A percentile compares a stretch with the other conserved stretches of the same genome.
Evolutionary conservation across 1,284 basidiomycete species (phyloP).

Genomic region (Apiotrichum brassicae): DNA sequence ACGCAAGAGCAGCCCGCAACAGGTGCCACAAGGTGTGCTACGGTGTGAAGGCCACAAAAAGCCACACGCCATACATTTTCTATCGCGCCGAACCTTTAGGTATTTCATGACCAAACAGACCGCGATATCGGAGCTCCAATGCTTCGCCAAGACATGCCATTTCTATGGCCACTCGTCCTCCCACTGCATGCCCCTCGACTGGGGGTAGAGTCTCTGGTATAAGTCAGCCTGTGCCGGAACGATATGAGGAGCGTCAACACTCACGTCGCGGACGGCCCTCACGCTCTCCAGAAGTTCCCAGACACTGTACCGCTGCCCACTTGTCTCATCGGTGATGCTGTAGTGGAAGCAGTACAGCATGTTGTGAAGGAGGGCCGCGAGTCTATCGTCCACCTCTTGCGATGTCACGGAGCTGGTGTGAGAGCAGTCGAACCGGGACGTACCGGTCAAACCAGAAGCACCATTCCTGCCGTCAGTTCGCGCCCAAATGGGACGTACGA

Average conservation of each 20-base stretch:
- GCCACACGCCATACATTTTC: too few relatives aligned
- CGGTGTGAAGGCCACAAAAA: too few relatives aligned
- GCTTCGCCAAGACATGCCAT: too few relatives aligned
- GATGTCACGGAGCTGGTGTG: conserved; percentile 8
- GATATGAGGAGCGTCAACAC: not conserved
- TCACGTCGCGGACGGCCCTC: conserved; percentile 14
- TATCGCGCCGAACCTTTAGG: too few relatives aligned
- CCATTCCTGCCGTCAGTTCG: conserved; percentile 11
- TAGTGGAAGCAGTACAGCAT: conserved; percentile 17
- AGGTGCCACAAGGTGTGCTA: too few relatives aligned
- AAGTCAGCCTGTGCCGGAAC: not conserved
- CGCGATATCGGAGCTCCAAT: too few relatives aligned
- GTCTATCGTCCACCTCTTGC: conserved; percentile 12
- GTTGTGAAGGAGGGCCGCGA: conserved; percentile 6
- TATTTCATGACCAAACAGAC: too few relatives aligned
- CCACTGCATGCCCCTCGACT: conserved; percentile 9
- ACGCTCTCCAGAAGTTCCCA: conserved; percentile 14
- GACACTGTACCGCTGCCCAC: conserved; percentile 2
- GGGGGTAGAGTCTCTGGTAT: conserved; percentile 8
- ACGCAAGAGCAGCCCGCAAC: too few relatives aligned
- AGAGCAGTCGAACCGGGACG: not conserved
- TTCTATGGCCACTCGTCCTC: conserved; percentile 14
- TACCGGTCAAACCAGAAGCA: conserved; percentile 22
- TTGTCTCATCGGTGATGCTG: conserved; percentile 1
- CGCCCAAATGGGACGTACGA: not conserved